Conservation (phyloP, 2,329 filamentous ascomycete genomes). For the Colletotrichum melonis region DNA sequence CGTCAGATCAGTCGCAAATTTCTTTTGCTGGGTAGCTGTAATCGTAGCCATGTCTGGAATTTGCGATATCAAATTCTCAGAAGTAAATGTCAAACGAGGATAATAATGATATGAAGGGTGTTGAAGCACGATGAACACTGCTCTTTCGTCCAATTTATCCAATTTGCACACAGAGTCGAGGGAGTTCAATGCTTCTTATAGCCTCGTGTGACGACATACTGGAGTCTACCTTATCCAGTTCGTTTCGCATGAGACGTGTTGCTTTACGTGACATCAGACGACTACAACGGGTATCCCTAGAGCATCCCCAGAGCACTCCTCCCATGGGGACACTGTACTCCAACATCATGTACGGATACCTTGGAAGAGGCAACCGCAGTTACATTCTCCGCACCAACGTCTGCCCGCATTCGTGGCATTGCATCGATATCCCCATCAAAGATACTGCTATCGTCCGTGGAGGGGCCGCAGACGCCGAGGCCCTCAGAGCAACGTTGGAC, state of each 20-base stretch:
- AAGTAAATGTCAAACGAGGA: no score
- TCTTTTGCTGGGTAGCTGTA: slow-evolving; percentile 41
- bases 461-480: no score
- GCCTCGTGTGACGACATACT: not conserved
- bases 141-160: not conserved
- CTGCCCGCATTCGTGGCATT: not conserved
- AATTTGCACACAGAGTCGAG: not conserved
- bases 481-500: no score
- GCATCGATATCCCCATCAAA: not conserved
- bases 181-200: not conserved
- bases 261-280: slow-evolving; percentile 23
- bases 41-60: slow-evolving; percentile 35
- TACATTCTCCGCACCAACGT: not conserved
- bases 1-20: slow-evolving; percentile 54
- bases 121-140: not conserved
- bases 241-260: slow-evolving; percentile 13
- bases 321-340: not conserved
- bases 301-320: not conserved
- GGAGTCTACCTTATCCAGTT: not conserved
- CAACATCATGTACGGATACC: not conserved
- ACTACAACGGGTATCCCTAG: not conserved
- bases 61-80: not conserved
- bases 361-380: not conserved
- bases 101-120: no score
- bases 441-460: no score